Evolutionary conservation across 1,284 basidiomycete genomes (phyloP).

Genomic region (Cerrena zonata): DNA sequence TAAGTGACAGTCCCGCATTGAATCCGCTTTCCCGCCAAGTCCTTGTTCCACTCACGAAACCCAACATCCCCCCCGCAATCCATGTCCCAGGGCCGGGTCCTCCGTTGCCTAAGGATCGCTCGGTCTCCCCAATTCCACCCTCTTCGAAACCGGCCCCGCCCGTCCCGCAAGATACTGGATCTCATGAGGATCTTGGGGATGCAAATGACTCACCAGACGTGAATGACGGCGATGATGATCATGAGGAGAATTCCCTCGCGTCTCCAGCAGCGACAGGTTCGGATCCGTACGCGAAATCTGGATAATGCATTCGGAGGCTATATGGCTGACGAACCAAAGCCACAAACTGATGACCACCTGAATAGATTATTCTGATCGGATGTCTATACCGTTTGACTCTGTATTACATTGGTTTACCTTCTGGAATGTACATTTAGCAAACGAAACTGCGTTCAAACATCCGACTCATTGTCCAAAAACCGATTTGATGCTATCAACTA

Average conservation of each 20-base stretch:
- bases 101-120: conserved; percentile 34
- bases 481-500: conserved; percentile 39
- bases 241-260: conserved; percentile 20
- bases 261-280: conserved; percentile 14
- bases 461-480: conserved; percentile 20
- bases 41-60: conserved; percentile 55
- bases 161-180: conserved; percentile 7
- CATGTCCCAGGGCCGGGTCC: conserved; percentile 65
- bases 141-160: conserved; percentile 6
- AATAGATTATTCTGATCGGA: conserved; percentile 44
- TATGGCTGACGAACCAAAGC: conserved; percentile 57
- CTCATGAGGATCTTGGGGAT: conserved; percentile 15
- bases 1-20: conserved; percentile 72
- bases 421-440: neutral
- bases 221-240: conserved; percentile 25
- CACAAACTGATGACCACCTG: conserved; percentile 30
- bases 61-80: conserved; percentile 45
- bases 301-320: conserved; percentile 68
- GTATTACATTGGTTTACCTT: neutral
- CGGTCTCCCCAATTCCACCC: conserved; percentile 6
- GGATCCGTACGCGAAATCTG: conserved; percentile 74
- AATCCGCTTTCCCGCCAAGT: conserved; percentile 69
- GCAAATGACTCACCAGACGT: conserved; percentile 18
- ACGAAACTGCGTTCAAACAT: neutral
- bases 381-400: conserved; percentile 1